Base-by-base conservation (phyloP, 2,329 filamentous ascomycete species). In the Beauveria brongniartii region DNA sequence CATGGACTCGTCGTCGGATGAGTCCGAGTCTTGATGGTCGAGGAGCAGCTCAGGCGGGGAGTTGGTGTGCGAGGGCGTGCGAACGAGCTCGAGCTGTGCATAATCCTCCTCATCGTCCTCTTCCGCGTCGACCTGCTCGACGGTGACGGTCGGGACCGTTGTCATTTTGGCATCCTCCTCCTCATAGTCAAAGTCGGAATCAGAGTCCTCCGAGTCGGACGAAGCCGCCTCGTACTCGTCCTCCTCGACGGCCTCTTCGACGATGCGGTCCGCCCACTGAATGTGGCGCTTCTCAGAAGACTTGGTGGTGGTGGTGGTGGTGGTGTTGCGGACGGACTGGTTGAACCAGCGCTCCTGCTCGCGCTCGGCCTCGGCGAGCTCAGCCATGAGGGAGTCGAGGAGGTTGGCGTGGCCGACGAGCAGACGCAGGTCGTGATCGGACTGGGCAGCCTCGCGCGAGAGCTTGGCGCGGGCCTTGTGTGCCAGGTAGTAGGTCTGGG, bases 271-370 rank as follows among this genome's bases (percentile, higher is more conserved):
- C 70, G 90, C 90, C 91, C 91, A 96, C 80, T 93, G 89, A 68
- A 96, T 85, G 78, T 90, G 90, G 73, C 83, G 84, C 64, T 90
- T 83, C 67, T 88, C 80, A 63, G 77, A 69, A 3, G n/a, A 20
- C 43, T 44, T 43, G 55, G 61, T 41, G 61, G 65, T 22, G 20
- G 71, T 69, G 63, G n/a, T n/a, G n/a, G 71, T 69, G 63, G 71
- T 70, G 68, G 69, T 69, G 70, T 88, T 89, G 73, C 85, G 87
- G 76, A 97, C 90, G 64, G 91, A 94, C 75, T 92, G 89, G 84
- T 97, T 95, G 87, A 97, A 97, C 92, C 92, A 97, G 67, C 85
- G 88, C 78, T 97, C 93, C 78, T 97, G 94, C 76, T 97, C 92
- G 69, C 87, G 86, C 82, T 97, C 94, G 72, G 93, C 93, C 63